Percentiles rank a stretch among this genome's conserved stretches.
Evolutionary conservation across 306 rosid genomes (phyloP).

Genomic region (Chamaecrista fasciculata): DNA sequence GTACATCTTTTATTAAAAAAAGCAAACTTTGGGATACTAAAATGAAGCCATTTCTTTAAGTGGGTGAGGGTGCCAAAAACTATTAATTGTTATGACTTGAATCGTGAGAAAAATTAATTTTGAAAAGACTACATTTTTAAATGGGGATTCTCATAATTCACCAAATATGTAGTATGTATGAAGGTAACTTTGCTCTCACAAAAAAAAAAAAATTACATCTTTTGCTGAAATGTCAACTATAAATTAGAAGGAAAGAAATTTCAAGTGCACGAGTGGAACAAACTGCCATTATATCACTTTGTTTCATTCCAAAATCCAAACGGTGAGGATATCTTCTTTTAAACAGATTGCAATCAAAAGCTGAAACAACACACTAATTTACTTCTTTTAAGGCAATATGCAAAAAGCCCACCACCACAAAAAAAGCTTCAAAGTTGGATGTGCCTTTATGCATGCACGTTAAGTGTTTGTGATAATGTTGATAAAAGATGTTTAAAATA

Average conservation of each 20-base stretch:
- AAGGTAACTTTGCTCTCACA: not conserved
- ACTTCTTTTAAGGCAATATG: constrained; percentile 47
- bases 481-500: constrained; percentile 27
- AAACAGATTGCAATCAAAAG: constrained; percentile 18
- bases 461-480: constrained; percentile 31
- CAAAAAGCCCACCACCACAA: constrained; percentile 36
- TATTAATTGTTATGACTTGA: not conserved
- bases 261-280: constrained; percentile 44
- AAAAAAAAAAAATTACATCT: not conserved
- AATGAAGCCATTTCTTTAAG: not conserved
- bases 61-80: not conserved
- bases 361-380: constrained; percentile 18
- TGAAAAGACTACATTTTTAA: not conserved
- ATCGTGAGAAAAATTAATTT: not conserved
- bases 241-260: constrained; percentile 12
- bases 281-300: constrained; percentile 35
- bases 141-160: not conserved
- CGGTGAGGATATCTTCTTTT: constrained; percentile 33
- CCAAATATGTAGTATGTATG: no score
- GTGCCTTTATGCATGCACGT: constrained; percentile 41
- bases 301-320: constrained; percentile 38
- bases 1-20: not conserved
- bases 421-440: constrained; percentile 42
- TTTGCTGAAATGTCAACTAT: constrained; percentile 18
- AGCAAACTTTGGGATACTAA: not conserved